Evolutionary conservation across 1,284 basidiomycete species (phyloP), one percentile per base, ranked within the genome.

Genomic region (Sanghuangporus weigelae): DNA sequence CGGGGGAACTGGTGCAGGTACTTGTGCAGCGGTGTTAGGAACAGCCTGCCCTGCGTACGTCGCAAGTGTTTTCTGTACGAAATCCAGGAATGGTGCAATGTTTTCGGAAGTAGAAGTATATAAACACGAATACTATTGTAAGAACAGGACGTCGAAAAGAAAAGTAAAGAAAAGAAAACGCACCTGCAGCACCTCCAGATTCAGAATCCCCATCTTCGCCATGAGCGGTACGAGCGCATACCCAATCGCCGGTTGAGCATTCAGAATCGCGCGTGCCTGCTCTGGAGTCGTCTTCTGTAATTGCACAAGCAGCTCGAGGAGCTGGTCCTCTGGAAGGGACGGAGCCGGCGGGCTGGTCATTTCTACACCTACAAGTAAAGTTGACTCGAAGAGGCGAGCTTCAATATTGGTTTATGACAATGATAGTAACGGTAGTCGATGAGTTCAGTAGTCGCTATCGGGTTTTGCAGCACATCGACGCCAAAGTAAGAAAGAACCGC

Each of bases 241-340:
- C 0, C 89, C 84, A 63, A 92, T 89, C 62, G 84, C 83, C 0
- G 90, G 89, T 66, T 89, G 87, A 11, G 79, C 78, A 67, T 87
- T 87, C 49, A 92, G 77, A 67, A 92, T 87, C 35, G 79, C 77
- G 38, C 81, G 79, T 3, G 88, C 88, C 50, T 87, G 83, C 26
- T 83, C 81, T 50, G 89, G 85, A 1, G 86, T 87, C 1, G 89
- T 87, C 83, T 86, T 89, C 87, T 91, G 89, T 61, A 90, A 78
- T 31, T 87, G 85, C 14, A 87, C 70, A 19, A 90, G 76, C 11
- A 90, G 77, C 68, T 90, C 87, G 7, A 89, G 75, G 14, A 90
- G 77, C 63, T 90, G 85, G 60, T 87, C 86, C 68, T 83, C 81
- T 16, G 65, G 63, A n/a, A 65, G 53, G 7, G 53, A 19, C 5